Conservation (phyloP, 148 eudicot genomes). For the Chenopodium berlandieri region DNA sequence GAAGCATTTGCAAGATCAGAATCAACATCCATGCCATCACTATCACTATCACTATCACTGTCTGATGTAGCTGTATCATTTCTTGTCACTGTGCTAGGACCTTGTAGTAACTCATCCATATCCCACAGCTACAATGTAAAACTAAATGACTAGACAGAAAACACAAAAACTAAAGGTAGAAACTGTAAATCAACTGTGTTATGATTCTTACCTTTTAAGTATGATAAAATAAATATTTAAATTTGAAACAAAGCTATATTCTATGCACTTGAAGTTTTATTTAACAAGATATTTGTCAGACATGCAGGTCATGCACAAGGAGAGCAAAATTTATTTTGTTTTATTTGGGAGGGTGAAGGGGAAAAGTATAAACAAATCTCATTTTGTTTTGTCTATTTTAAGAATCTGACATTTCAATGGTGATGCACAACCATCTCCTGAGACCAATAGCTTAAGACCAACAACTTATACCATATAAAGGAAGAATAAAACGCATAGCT, state of each 20-base stretch:
- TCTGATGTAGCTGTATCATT: constrained; percentile 22
- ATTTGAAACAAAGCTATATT: background rate
- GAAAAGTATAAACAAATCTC: background rate
- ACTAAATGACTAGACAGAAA: constrained; percentile 1
- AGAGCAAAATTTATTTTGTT: background rate
- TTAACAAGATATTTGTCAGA: background rate
- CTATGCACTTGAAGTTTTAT: background rate
- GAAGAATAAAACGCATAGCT: background rate
- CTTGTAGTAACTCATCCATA: constrained; percentile 34
- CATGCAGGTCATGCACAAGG: background rate
- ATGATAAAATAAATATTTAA: background rate
- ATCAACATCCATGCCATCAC: constrained; percentile 38
- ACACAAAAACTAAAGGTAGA: background rate
- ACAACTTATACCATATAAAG: background rate
- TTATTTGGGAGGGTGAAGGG: background rate
- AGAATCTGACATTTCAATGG: background rate
- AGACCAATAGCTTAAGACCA: background rate
- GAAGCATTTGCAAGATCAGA: constrained; percentile 21
- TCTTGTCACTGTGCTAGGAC: constrained; percentile 18
- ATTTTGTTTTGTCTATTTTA: too few species aligned
- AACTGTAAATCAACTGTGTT: background rate
- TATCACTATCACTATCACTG: constrained; percentile 25
- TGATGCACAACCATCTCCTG: background rate
- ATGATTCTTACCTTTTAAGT: background rate
- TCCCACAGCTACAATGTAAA: constrained; percentile 29